Evolutionary conservation across 2,329 filamentous ascomycete genomes (phyloP), one percentile per base, ranked within the genome.

Genomic region (Coniochaeta sp.): DNA sequence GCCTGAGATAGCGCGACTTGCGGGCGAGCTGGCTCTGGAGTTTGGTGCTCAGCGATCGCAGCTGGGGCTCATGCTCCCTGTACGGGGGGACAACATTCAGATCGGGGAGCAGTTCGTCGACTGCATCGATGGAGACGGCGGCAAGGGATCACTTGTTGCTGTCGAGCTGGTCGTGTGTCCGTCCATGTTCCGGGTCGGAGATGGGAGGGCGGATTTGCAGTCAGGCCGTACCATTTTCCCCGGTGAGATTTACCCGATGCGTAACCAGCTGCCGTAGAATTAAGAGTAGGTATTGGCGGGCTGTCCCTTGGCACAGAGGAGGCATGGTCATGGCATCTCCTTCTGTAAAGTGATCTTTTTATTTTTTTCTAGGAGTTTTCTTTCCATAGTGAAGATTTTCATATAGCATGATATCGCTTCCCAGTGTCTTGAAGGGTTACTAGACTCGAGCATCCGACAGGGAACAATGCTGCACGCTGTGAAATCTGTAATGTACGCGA

Each of bases 81-180:
- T 26, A 6, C 19, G 43, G 1, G 43, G 43, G 7, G 43, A 47
- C 43, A 47, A 47, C 24, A 11, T 47, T 22, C 43, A 47, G 43
- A 47, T 47, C 26, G 43, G 43, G 6, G 43, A 47, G 43, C 43
- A 47, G 22, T 47, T 59, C 43, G 55, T 60, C 24, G 63, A 64
- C 55, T 64, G 63, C 33, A 60, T 63, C 19, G 63, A 64, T 38
- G 63, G 62, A 9, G 60, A 62, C 36, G 31, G 40, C 24, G 57
- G 52, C 16, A 34, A 54, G 8, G 59, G 60, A 17, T 28, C 38
- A 22, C 22, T 52, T 6, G 60, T 59, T 16, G 54, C 34, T 22
- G 60, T 64, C n/a, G 63, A 64, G 16, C 17, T 64, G 22, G 60
- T 55, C 14, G 58, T 64, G 4, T 63, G 58, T 8, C 63, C 63